Evolutionary conservation across 805 yeast species (phyloP).

Genomic region (Henningerozyma blattae): DNA sequence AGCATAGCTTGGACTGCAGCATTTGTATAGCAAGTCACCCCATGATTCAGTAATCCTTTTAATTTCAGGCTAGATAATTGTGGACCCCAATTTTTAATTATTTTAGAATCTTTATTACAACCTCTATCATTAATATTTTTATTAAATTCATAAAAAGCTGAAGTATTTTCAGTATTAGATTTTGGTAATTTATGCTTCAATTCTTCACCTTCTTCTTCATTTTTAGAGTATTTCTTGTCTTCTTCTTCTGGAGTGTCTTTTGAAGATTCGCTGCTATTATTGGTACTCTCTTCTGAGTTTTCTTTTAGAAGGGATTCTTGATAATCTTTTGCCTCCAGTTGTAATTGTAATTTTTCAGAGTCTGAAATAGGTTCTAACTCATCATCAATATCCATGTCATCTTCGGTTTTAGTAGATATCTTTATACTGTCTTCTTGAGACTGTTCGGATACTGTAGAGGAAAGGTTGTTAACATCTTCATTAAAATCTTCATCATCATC

Average conservation of each 20-base stretch:
- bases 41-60: slow-evolving; percentile 74
- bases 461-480: slow-evolving; percentile 3
- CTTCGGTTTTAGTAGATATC: slow-evolving; percentile 5
- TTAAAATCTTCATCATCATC: slow-evolving; percentile 4
- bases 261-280: neutral
- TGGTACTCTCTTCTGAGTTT: slow-evolving; percentile 7
- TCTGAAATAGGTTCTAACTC: slow-evolving; percentile 14
- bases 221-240: slow-evolving; percentile 8
- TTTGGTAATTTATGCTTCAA: slow-evolving; percentile 18
- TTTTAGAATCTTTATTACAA: slow-evolving; percentile 43
- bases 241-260: slow-evolving; percentile 3
- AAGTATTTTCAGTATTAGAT: slow-evolving; percentile 5
- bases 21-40: slow-evolving; percentile 95
- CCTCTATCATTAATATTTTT: slow-evolving; percentile 54
- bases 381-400: slow-evolving; percentile 6
- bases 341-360: slow-evolving; percentile 18
- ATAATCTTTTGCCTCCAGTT: slow-evolving; percentile 14
- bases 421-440: slow-evolving; percentile 16
- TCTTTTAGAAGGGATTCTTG: slow-evolving; percentile 4
- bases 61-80: slow-evolving; percentile 35
- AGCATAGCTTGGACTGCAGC: slow-evolving; percentile 85
- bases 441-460: slow-evolving; percentile 6
- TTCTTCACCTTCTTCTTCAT: slow-evolving; percentile 20
- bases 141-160: slow-evolving; percentile 37
- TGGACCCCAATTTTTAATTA: slow-evolving; percentile 61